phyloP scores from a whole-genome alignment of 371 early-diverging fungal species.

The Haplosporangium sp. region DNA sequence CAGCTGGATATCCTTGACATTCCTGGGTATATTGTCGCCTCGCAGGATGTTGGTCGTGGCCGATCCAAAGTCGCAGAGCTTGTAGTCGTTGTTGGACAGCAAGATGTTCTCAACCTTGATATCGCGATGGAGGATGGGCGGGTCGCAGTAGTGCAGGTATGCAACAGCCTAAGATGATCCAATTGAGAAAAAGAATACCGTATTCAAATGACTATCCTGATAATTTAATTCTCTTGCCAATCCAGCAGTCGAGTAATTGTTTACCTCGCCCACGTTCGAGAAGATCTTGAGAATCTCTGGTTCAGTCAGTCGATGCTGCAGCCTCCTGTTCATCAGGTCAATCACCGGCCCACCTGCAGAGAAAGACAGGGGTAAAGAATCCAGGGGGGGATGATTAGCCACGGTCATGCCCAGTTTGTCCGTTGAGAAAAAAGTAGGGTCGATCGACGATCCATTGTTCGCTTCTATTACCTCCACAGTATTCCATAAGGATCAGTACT shows the following conservation, averaged over 20 bases:
- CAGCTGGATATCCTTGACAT: conserved; percentile 73
- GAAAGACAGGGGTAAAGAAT: conserved; percentile 1
- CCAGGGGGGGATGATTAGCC: not conserved
- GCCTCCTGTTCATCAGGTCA: conserved; percentile 86
- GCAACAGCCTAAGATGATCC: conserved; percentile 77
- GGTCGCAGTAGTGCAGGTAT: conserved; percentile 85
- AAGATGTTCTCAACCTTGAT: conserved; percentile 80
- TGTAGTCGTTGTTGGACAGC: conserved; percentile 69
- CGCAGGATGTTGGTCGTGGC: conserved; percentile 76
- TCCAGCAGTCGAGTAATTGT: not conserved
- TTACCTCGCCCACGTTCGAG: conserved; percentile 81
- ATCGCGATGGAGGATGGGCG: conserved; percentile 86
- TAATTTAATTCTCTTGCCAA: not conserved
- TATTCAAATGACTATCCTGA: not conserved
- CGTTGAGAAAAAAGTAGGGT: not conserved
- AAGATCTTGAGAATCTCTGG: conserved; percentile 88
- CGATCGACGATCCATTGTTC: not conserved
- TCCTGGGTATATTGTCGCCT: conserved; percentile 61
- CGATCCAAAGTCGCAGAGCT: conserved; percentile 96
- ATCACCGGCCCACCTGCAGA: conserved; percentile 82
- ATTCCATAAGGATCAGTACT: conserved; percentile 90
- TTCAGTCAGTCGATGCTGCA: conserved; percentile 80
- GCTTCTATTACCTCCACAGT: conserved; percentile 76
- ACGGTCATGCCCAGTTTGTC: conserved; percentile 1
- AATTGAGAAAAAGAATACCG: not conserved